Evolutionary conservation across 306 rosid genomes (phyloP).

Genomic region (Corylus americana): DNA sequence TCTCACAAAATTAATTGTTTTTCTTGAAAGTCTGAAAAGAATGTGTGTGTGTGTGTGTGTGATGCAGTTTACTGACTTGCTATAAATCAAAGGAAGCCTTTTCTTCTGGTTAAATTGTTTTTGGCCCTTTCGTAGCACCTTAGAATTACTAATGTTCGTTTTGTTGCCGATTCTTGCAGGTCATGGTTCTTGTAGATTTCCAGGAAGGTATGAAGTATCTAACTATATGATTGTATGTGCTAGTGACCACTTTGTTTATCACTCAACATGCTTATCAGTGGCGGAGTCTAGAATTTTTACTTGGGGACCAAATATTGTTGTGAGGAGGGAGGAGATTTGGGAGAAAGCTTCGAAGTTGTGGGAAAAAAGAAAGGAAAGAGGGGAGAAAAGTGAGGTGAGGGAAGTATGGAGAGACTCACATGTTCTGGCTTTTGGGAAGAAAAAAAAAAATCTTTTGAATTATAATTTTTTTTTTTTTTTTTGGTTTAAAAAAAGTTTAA

Average conservation of each 20-base stretch:
- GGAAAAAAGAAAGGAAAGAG: no score
- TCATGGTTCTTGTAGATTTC: conserved; percentile 74
- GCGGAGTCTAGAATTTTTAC: no score
- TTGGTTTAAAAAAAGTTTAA: no score
- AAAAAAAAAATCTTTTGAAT: no score
- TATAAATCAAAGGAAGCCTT: conserved; percentile 4
- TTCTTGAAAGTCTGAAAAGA: no score
- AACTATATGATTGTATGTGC: neutral
- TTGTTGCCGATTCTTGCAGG: conserved; percentile 47
- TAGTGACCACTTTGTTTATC: neutral
- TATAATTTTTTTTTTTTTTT: no score
- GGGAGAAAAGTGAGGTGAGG: no score
- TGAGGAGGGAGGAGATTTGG: no score
- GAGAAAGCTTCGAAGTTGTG: no score
- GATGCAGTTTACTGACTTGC: neutral
- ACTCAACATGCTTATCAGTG: neutral
- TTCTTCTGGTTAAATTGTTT: neutral
- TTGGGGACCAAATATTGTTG: no score
- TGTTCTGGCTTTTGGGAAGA: no score
- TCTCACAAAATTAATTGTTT: neutral
- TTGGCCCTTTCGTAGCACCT: neutral
- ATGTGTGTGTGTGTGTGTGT: neutral
- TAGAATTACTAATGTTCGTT: conserved; percentile 27
- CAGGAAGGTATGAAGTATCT: conserved; percentile 63
- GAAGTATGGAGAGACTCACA: no score